Evolutionary conservation across 2,329 filamentous ascomycete species (phyloP).

Genomic region (Biscogniauxia mediterranea): DNA sequence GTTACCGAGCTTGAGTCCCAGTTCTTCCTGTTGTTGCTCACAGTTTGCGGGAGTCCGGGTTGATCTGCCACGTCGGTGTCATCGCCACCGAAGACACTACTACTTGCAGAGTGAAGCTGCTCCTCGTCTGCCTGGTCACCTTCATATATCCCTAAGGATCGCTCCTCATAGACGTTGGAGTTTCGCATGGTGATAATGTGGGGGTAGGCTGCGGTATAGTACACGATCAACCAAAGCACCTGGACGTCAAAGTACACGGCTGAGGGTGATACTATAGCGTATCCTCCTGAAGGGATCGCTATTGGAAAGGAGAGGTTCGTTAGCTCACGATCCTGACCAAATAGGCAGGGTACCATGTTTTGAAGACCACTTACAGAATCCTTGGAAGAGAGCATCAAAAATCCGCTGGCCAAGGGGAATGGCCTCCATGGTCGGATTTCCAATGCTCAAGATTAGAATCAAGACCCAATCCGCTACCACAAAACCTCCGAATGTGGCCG

Average conservation of each 20-base stretch:
- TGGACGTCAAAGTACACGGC: conserved; percentile 55
- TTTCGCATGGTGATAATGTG: conserved; percentile 64
- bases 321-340: conserved; percentile 7
- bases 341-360: background rate
- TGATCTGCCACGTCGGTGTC: conserved; percentile 30
- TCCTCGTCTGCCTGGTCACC: conserved; percentile 26
- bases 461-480: conserved; percentile 52
- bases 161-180: conserved; percentile 71
- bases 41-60: conserved; percentile 8
- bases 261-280: conserved; percentile 51
- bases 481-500: conserved; percentile 46
- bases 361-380: conserved; percentile 34
- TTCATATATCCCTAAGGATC: conserved; percentile 59
- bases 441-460: conserved; percentile 53
- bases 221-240: conserved; percentile 61
- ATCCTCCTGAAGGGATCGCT: conserved; percentile 52
- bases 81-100: conserved; percentile 32
- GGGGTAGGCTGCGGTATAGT: conserved; percentile 65
- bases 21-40: conserved; percentile 12
- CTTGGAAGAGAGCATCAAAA: conserved; percentile 53
- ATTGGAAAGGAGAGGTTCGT: conserved; percentile 13
- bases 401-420: conserved; percentile 46
- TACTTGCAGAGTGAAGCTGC: conserved; percentile 23
- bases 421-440: conserved; percentile 43
- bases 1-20: conserved; percentile 20